These are phyloP conservation scores for Theileria orientalis DNA, from an alignment of 169 alveolate species.

Conservation along the genomic window DNA sequence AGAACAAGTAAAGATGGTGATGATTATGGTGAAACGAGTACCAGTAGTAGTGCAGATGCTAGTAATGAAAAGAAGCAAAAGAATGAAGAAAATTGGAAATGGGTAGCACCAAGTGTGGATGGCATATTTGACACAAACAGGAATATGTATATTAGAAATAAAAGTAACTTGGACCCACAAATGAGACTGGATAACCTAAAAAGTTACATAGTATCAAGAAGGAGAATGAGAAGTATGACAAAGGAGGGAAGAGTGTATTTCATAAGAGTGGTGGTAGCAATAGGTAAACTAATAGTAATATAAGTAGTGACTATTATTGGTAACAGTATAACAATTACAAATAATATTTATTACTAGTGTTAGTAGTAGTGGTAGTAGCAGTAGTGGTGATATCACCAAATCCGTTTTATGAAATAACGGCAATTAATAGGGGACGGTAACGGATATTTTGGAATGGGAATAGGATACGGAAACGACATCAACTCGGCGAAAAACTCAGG, in stretches of 20 bases:
- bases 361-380: too few species aligned
- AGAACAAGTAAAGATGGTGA: neutral
- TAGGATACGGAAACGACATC: constrained; percentile 76
- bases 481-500: constrained; percentile 71
- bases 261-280: constrained; percentile 69
- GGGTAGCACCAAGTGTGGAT: constrained; percentile 56
- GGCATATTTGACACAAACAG: constrained; percentile 57
- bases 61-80: too few species aligned
- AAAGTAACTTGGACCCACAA: constrained; percentile 72
- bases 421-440: constrained; percentile 69
- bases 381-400: too few species aligned
- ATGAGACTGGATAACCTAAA: constrained; percentile 69
- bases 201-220: constrained; percentile 69
- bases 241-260: constrained; percentile 78
- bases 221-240: constrained; percentile 77
- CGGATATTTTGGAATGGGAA: constrained; percentile 77
- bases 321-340: too few species aligned
- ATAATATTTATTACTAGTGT: too few species aligned
- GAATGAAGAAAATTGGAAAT: constrained; percentile 22
- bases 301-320: too few species aligned
- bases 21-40: too few species aligned
- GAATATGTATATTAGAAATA: constrained; percentile 57
- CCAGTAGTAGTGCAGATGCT: too few species aligned
- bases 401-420: too few species aligned
- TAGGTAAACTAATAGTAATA: constrained; percentile 29